These are phyloP conservation scores for Populus nigra DNA, from an alignment of 345 rosid species.

Conservation along the genomic window DNA sequence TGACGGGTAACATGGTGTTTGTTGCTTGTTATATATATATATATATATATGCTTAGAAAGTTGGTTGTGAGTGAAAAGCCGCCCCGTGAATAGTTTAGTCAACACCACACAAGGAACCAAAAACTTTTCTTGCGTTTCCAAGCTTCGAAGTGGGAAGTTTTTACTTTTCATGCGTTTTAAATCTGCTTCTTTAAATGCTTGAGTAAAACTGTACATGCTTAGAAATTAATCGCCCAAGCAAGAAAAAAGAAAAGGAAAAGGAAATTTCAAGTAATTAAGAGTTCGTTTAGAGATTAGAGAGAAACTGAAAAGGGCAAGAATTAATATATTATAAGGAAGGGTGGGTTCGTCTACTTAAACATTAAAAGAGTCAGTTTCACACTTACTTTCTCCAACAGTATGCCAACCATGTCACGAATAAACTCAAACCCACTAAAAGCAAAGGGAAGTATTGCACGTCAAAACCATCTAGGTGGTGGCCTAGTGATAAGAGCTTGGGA, in stretches of 20 bases:
- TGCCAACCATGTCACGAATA: constrained; percentile 24
- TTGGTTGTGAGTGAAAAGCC: neutral
- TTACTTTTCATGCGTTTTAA: constrained; percentile 31
- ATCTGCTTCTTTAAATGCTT: neutral
- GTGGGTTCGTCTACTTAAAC: neutral
- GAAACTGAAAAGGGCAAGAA: constrained; percentile 10
- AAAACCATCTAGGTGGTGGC: too few relatives aligned
- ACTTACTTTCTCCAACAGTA: constrained; percentile 3
- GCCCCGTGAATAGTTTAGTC: neutral
- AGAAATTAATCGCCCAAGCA: neutral
- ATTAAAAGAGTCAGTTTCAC: constrained; percentile 13
- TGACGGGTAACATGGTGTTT: constrained; percentile 1
- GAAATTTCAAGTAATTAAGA: constrained; percentile 12
- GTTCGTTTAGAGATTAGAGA: constrained; percentile 3
- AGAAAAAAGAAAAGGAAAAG: neutral
- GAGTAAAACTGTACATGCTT: neutral
- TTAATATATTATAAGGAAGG: too few relatives aligned
- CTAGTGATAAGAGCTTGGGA: too few relatives aligned
- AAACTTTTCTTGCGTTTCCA: constrained; percentile 18
- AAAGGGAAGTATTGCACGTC: constrained; percentile 32
- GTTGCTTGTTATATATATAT: neutral
- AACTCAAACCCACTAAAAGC: constrained; percentile 24
- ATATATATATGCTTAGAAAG: too few relatives aligned
- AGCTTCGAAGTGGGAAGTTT: constrained; percentile 32
- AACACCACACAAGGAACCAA: neutral